Base-by-base conservation (phyloP, 352 stramenopile species). In the Phytophthora boehmeriae region DNA sequence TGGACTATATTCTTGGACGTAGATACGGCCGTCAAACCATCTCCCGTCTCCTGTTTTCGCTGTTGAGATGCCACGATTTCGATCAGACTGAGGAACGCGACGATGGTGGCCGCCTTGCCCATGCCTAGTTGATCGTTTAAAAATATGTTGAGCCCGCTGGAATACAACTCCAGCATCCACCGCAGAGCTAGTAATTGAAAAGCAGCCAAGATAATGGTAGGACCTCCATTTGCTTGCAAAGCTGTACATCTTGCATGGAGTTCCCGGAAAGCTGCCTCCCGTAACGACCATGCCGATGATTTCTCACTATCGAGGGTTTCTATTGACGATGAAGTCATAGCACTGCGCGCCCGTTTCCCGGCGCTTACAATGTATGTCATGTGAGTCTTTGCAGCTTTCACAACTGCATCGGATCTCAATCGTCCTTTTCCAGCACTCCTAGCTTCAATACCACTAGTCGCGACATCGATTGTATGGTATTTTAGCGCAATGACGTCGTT, bases 81-180 rank as follows among this genome's bases (percentile, higher is more conserved):
- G 20, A 91, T 59, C 8, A 86, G 62, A 20, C 67, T 73, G n/a
- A 96, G 65, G 59, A 94, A 95, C 4, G 83, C 80, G 23, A 86
- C 78, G 22, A 94, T 77, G 1, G 82, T 92, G 6, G 79, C 75
- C 8, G 84, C 81, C 53, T 95, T 94, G n/a, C 86, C 88, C 75
- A 95, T 93, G 17, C 88, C 88, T 8, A 94, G 59, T 36, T 96
- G 86, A 41, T 96, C 88, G 58, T 95, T 95, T 32, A 96, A 45
- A 49, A 96, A 68, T 28, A 91, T 70, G 58, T 94, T 92, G 17
- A 84, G 69, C 0, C 75, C 78, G 20, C 63, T 75, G 8, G 76
- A 75, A 36, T 81, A 89, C 46, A 96, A 71, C 35, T 89, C 76
- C 16, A 92, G 44, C 80, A 96, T 93, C 82, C 88, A 96, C 17